Evolutionary conservation across 2,329 filamentous ascomycete species (phyloP).

Genomic region (Calycina marina): DNA sequence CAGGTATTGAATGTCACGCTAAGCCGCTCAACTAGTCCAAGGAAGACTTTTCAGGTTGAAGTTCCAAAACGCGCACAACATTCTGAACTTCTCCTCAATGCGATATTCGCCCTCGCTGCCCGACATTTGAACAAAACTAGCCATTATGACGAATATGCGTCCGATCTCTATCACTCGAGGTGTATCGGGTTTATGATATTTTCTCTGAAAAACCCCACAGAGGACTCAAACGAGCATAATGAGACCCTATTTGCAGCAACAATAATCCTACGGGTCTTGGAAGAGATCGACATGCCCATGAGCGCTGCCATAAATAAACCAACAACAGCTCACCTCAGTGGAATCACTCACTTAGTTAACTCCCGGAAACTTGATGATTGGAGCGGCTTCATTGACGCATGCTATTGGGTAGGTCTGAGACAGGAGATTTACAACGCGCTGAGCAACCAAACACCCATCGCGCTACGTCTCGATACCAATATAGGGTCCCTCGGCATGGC

Average conservation of each 20-base stretch:
- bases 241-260: slow-evolving; percentile 38
- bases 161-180: slow-evolving; percentile 34
- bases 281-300: slow-evolving; percentile 29
- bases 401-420: slow-evolving; percentile 40
- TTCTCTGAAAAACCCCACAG: slow-evolving; percentile 16
- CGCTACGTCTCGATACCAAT: slow-evolving; percentile 35
- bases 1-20: no score
- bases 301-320: no score
- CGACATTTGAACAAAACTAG: slow-evolving; percentile 25
- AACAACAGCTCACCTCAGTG: slow-evolving; percentile 13
- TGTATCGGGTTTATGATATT: slow-evolving; percentile 24
- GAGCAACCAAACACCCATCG: slow-evolving; percentile 26
- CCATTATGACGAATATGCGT: slow-evolving; percentile 14
- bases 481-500: slow-evolving; percentile 33
- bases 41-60: slow-evolving; percentile 34
- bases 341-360: slow-evolving; percentile 23
- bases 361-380: slow-evolving; percentile 20
- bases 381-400: slow-evolving; percentile 29
- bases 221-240: slow-evolving; percentile 31
- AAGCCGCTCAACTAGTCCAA: no score
- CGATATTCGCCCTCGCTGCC: slow-evolving; percentile 23
- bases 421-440: slow-evolving; percentile 45
- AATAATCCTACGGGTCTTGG: slow-evolving; percentile 40
- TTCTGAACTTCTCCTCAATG: slow-evolving; percentile 25
- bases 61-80: slow-evolving; percentile 37